A percentile compares a stretch with the other conserved stretches of the same genome.
phyloP scores from a whole-genome alignment of 768 basidiomycete species.

The Tulasnella sp. region DNA sequence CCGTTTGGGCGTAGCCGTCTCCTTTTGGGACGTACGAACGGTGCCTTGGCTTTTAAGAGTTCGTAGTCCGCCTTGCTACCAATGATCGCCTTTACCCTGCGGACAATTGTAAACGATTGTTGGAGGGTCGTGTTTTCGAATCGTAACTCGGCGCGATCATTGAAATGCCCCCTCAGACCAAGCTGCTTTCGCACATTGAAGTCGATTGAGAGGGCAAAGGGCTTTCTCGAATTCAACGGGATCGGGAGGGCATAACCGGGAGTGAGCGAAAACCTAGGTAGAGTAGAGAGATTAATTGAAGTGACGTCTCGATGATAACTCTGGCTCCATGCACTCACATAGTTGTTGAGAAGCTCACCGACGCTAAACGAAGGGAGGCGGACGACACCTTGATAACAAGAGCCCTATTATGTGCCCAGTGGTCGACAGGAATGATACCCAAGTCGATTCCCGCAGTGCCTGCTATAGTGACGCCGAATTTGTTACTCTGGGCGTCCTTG shows the following conservation, averaged over 20 bases:
- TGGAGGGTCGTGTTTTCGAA: constrained; percentile 32
- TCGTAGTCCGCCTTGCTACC: constrained; percentile 43
- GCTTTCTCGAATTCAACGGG: neutral
- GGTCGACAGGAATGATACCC: neutral
- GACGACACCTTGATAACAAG: no score
- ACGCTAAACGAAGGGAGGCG: no score
- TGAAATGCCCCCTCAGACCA: constrained; percentile 32
- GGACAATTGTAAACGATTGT: constrained; percentile 38
- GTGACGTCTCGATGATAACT: no score
- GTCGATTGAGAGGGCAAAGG: neutral
- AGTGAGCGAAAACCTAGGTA: neutral
- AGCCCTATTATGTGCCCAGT: neutral
- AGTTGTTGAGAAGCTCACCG: neutral
- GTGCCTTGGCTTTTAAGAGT: constrained; percentile 34
- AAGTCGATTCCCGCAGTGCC: neutral
- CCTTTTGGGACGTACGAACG: constrained; percentile 30
- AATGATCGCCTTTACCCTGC: constrained; percentile 37
- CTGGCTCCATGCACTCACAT: neutral
- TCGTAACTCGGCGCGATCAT: constrained; percentile 40
- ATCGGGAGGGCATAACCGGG: neutral
- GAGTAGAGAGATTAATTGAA: neutral
- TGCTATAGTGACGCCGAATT: neutral
- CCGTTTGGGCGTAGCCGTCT: neutral
- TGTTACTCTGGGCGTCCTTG: neutral
- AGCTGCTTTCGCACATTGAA: constrained; percentile 11